A percentile compares a stretch with the other conserved stretches of the same genome.
Evolutionary conservation across 495 filamentous ascomycete species (phyloP).

Genomic region (Daldinia vernicosa): DNA sequence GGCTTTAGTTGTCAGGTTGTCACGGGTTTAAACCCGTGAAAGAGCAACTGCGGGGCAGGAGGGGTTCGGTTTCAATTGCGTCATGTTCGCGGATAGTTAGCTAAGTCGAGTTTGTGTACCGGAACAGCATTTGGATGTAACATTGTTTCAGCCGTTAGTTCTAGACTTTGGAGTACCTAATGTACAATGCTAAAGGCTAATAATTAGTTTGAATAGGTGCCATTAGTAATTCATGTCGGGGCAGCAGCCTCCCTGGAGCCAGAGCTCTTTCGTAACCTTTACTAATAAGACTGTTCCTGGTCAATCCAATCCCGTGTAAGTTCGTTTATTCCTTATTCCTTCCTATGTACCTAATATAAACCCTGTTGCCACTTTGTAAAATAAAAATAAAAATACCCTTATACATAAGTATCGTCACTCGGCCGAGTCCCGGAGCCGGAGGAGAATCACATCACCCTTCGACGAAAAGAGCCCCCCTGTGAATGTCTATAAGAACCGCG

Average conservation of each 20-base stretch:
- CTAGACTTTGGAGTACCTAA: no score
- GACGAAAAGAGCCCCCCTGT: not conserved
- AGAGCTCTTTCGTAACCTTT: not conserved
- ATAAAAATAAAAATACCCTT: no score
- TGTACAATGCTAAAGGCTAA: not conserved
- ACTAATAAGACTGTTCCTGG: not conserved
- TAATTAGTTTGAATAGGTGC: no score
- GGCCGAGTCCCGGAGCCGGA: constrained; percentile 8
- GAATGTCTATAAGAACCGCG: constrained; percentile 32
- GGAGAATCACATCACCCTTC: no score
- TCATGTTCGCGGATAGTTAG: constrained; percentile 25
- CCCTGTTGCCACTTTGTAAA: not conserved
- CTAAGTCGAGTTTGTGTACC: not conserved
- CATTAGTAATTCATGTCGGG: constrained; percentile 6
- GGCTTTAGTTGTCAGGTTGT: not conserved
- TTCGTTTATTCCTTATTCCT: not conserved
- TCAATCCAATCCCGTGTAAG: not conserved
- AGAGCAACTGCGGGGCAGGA: constrained; percentile 20
- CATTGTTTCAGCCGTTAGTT: not conserved
- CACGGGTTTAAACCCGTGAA: constrained; percentile 8
- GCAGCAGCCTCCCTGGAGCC: not conserved
- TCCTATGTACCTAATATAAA: no score
- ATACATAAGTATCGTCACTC: not conserved
- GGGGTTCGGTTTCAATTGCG: constrained; percentile 34
- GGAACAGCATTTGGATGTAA: not conserved